Evolutionary conservation across 2,329 filamentous ascomycete species (phyloP), one percentile per base, ranked within the genome.

Genomic region (Fusarium brachygibbosum): DNA sequence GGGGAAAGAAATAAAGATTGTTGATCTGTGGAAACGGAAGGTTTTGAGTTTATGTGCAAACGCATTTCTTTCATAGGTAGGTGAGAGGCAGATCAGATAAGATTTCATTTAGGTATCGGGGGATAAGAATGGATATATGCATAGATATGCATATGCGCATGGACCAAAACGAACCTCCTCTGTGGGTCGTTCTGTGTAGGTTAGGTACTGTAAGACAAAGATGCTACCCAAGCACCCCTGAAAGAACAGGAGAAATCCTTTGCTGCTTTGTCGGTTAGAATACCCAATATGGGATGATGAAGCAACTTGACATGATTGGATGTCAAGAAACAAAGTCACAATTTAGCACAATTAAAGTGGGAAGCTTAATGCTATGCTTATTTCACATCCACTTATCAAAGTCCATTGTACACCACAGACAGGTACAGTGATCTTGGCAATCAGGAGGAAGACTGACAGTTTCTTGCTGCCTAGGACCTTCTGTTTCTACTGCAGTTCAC

Each of bases 281-380:
- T 32, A 57, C n/a, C 58, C 34, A 46, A 44, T 57, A 25, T 19
- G 45, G 42, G 28, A 37, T 46, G 17, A 25, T 31, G 19, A 23
- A 45, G 40, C 19, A 29, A 31, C 9, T 10, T 19, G 17, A 31
- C n/a, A 38, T 58, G 44, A 49, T 53, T 58, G 48, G 63, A 29
- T 6, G 13, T 16, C 6, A 13, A n/a, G 21, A 32, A 55, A 51
- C 51, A 65, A 42, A 50, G 65, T 65, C 54, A 55, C 32, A 48
- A 46, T 65, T 46, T 40, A 14, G 45, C 25, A 51, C 32, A 34
- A 51, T 35, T 40, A 68, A 59, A 66, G 65, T 61, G 59, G 64
- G 25, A 52, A 63, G 37, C 41, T 49, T 58, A 64, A 63, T 64
- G 23, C 44, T 48, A 64, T 64, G 50, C 60, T 58, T 63, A 63